Conservation (phyloP, 148 eudicot species). For the Camellia sinensis region DNA sequence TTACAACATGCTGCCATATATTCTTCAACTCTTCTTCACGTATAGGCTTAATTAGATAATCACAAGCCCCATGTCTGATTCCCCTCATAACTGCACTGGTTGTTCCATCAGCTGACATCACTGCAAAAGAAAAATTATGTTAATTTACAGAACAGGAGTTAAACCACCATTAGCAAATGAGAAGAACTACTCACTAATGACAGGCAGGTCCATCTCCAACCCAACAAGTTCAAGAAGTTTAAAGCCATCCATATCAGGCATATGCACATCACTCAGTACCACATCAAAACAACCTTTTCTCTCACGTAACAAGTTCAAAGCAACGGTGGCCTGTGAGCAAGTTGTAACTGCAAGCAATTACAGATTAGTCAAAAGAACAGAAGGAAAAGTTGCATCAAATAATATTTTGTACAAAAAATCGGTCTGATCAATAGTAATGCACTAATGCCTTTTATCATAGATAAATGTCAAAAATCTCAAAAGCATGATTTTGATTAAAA, state of each 20-base stretch:
- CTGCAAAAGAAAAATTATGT: slow-evolving; percentile 22
- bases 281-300: slow-evolving; percentile 48
- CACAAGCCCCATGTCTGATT: slow-evolving; percentile 53
- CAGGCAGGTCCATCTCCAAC: slow-evolving; percentile 62
- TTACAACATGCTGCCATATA: slow-evolving; percentile 62
- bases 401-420: background rate
- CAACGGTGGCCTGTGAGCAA: slow-evolving; percentile 43
- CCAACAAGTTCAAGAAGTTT: slow-evolving; percentile 66
- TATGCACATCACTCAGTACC: slow-evolving; percentile 61
- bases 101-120: slow-evolving; percentile 57
- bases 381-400: background rate
- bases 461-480: background rate
- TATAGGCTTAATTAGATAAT: slow-evolving; percentile 52
- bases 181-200: slow-evolving; percentile 41
- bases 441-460: background rate
- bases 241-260: slow-evolving; percentile 72
- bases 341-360: slow-evolving; percentile 44
- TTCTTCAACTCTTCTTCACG: slow-evolving; percentile 52
- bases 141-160: background rate
- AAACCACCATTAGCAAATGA: background rate
- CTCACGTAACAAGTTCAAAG: slow-evolving; percentile 47
- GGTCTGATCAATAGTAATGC: background rate
- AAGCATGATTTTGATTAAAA: background rate
- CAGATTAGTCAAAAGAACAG: slow-evolving; percentile 1
- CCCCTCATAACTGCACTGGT: slow-evolving; percentile 48